Evolutionary conservation across 164 flowering plant species (phyloP).

Genomic region (Aristolochia contorta): DNA sequence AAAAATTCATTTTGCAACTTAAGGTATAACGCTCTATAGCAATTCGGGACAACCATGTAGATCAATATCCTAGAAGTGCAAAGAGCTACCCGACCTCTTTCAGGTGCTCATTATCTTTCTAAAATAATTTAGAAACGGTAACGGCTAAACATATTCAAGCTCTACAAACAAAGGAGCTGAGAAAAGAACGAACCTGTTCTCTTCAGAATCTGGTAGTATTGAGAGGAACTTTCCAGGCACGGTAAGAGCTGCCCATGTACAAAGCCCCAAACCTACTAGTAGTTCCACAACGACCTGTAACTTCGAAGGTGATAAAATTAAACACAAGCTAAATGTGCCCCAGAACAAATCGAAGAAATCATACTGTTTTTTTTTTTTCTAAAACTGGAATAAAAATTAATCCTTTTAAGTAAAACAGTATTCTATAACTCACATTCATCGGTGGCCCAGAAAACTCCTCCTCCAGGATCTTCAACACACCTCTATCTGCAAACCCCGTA

Average conservation of each 20-base stretch:
- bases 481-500: constrained; percentile 54
- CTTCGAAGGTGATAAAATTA: not conserved
- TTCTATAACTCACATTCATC: constrained; percentile 28
- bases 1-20: no score
- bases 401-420: not conserved
- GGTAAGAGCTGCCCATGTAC: constrained; percentile 70
- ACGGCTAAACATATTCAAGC: not conserved
- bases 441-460: constrained; percentile 90
- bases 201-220: constrained; percentile 75
- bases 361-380: no score
- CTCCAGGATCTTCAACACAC: constrained; percentile 82
- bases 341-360: not conserved
- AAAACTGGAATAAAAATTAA: no score
- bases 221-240: constrained; percentile 80
- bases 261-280: constrained; percentile 49
- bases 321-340: not conserved
- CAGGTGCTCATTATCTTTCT: no score
- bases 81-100: no score
- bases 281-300: constrained; percentile 67
- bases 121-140: no score
- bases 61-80: no score
- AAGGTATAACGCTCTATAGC: no score
- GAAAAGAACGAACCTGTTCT: constrained; percentile 51
- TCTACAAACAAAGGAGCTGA: not conserved
- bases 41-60: no score